Conservation (phyloP, 1,284 basidiomycete species). For the Rhodotorula sp. region DNA sequence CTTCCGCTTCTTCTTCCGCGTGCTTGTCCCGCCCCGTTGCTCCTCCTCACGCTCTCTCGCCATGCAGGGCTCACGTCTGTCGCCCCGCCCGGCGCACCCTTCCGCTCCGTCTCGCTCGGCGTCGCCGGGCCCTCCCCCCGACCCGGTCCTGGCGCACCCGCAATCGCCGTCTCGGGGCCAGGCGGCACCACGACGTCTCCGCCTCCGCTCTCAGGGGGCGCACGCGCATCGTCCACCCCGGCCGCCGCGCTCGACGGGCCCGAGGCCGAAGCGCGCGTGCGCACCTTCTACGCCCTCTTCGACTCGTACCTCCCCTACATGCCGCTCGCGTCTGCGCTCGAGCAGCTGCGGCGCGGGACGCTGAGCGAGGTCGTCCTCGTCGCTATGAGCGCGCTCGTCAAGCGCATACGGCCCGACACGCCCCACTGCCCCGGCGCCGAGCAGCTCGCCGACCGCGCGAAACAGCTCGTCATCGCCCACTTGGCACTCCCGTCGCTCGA, state of each 20-base stretch:
- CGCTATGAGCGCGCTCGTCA: slow-evolving; percentile 15
- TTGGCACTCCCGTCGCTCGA: slow-evolving; percentile 28
- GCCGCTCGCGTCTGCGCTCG: slow-evolving; percentile 12
- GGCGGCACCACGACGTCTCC: neutral
- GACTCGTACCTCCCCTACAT: slow-evolving; percentile 16
- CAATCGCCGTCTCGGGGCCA: too few species aligned
- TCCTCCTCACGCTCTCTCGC: neutral
- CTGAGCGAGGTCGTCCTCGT: slow-evolving; percentile 10
- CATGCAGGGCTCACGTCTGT: slow-evolving; percentile 5
- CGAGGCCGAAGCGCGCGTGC: slow-evolving; percentile 2
- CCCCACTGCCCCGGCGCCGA: slow-evolving; percentile 10
- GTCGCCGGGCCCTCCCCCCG: neutral
- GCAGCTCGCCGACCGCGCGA: slow-evolving; percentile 26
- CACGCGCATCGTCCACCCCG: too few species aligned
- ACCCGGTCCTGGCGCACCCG: neutral
- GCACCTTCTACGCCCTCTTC: slow-evolving; percentile 14
- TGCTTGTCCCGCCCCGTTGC: neutral
- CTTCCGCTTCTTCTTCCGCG: neutral
- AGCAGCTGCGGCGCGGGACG: neutral
- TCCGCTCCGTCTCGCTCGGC: slow-evolving; percentile 2
- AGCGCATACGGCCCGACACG: slow-evolving; percentile 2
- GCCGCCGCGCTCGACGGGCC: neutral
- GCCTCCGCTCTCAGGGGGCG: neutral
- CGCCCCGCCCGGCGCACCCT: slow-evolving; percentile 8
- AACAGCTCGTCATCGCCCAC: slow-evolving; percentile 27